Percentiles rank a stretch among this genome's conserved stretches.
These are phyloP conservation scores for Ramularia collo-cygni DNA, from an alignment of 2,329 filamentous ascomycete species.

Conservation along the genomic window DNA sequence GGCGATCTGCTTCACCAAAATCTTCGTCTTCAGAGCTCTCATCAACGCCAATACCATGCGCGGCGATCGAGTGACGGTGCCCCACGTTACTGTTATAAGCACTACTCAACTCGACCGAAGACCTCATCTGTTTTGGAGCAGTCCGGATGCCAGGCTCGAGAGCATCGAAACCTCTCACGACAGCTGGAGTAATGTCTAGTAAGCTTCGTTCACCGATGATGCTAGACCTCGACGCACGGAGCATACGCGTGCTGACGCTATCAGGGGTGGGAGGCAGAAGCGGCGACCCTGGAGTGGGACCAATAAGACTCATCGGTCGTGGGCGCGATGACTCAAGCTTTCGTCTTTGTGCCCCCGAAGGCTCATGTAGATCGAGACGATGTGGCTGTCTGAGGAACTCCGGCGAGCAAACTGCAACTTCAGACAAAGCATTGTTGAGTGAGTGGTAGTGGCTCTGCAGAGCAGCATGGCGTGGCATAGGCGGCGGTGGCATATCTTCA, in stretches of 20 bases:
- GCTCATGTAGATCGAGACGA: background rate
- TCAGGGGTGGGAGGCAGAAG: conserved; percentile 30
- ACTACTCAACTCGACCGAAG: conserved; percentile 24
- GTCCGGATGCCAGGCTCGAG: conserved; percentile 19
- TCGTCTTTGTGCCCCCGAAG: conserved; percentile 3
- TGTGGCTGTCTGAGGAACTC: no score
- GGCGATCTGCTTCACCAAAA: conserved; percentile 4
- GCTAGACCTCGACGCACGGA: conserved; percentile 27
- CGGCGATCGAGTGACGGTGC: conserved; percentile 5
- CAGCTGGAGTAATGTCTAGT: conserved; percentile 19
- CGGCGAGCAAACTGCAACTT: conserved; percentile 3
- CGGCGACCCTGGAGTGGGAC: conserved; percentile 21
- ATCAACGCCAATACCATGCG: background rate
- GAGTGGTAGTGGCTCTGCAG: conserved; percentile 15
- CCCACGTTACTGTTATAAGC: conserved; percentile 20
- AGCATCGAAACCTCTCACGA: conserved; percentile 16
- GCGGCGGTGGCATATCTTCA: conserved; percentile 4
- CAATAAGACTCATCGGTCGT: conserved; percentile 15
- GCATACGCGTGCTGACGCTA: conserved; percentile 28
- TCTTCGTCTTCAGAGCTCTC: conserved; percentile 17
- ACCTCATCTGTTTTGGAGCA: conserved; percentile 25
- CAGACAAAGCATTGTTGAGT: conserved; percentile 15
- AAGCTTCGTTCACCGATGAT: conserved; percentile 20
- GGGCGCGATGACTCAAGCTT: conserved; percentile 8
- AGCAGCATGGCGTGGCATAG: background rate